Percentiles rank a stretch among this genome's conserved stretches.
These are phyloP conservation scores for Emmonsiellopsis sp. DNA, from an alignment of 2,329 filamentous ascomycete genomes.

Conservation along the genomic window DNA sequence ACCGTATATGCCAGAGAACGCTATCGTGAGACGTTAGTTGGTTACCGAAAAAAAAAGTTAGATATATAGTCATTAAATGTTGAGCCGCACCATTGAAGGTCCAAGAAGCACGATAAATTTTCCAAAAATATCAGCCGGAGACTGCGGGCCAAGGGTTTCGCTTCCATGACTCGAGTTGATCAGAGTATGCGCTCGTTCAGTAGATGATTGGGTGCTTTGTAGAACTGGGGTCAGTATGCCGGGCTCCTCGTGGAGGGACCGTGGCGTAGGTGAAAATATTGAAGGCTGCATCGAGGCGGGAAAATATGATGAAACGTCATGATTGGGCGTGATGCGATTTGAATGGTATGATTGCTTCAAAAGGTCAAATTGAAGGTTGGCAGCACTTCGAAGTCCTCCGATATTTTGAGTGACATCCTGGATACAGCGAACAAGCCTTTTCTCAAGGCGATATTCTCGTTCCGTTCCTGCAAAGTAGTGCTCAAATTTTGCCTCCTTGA, in stretches of 20 bases:
- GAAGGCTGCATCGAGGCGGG: neutral
- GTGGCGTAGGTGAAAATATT: conserved; percentile 7
- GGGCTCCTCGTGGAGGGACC: neutral
- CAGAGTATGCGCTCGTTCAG: neutral
- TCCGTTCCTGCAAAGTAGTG: conserved; percentile 77
- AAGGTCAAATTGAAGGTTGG: conserved; percentile 78
- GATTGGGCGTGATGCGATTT: conserved; percentile 1
- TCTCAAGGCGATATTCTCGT: conserved; percentile 67
- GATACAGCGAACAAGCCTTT: conserved; percentile 71
- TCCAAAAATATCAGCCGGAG: conserved; percentile 76
- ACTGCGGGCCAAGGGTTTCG: conserved; percentile 11
- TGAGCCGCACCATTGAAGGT: conserved; percentile 62
- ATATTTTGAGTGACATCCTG: conserved; percentile 80
- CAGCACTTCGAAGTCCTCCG: conserved; percentile 81
- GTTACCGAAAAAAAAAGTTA: neutral
- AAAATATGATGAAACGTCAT: conserved; percentile 10
- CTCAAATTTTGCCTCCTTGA: conserved; percentile 81
- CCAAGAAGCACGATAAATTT: conserved; percentile 83
- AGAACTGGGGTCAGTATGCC: neutral
- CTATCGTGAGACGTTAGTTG: conserved; percentile 24
- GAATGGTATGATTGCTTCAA: conserved; percentile 51
- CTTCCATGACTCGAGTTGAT: conserved; percentile 6
- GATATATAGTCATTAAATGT: neutral
- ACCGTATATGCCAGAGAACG: conserved; percentile 90
- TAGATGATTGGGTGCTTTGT: neutral